Evolutionary conservation across 163 green algal genomes (phyloP), one percentile per base, ranked within the genome.

Genomic region (Picocystis sp.): DNA sequence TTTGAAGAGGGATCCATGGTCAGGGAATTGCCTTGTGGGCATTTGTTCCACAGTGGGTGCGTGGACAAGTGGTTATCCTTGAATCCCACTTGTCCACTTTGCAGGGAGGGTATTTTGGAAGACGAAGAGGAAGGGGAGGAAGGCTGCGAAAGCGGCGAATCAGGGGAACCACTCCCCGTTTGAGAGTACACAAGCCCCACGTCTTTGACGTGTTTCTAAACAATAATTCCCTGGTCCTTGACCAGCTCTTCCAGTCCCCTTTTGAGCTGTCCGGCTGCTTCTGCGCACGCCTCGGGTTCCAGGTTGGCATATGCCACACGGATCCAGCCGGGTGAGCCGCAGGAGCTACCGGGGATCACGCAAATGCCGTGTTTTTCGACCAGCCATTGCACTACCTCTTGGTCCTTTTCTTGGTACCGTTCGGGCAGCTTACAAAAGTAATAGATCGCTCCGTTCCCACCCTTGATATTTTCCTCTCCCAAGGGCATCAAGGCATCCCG

Each of bases 271-370:
- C 15, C 63, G 2, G 77, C 76, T 19, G 85, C 85, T 43, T 75
- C 62, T 21, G 38, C 47, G 60, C 81, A 92, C 12, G 55, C 58
- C 21, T 79, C 62, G 0, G 56, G 48, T 25, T 69, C 43, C 38
- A 89, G 51, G 63, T 94, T 93, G 17, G 76, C 85, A 70, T 84
- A 95, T 1, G 79, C 76, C 3, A 82, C 69, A 0, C 82, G 60
- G 8, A 93, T 58, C 50, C 81, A 79, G 41, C 84, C 84, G 23
- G 76, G 71, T 8, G 43, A 49, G 11, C 85, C 85, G 57, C 79
- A 92, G 0, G 76, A 60, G 21, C 63, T 78, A 14, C 87, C 87
- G 0, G 85, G 83, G 11, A 96, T 88, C 21, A 91, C 47, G 58
- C 79, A 87, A 13, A 96, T 79, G 13, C 74, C 72, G 63, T 82